Percentiles rank a stretch among this genome's conserved stretches.
Evolutionary conservation across 192 early-diverging fungal species (phyloP).

Genomic region (Spizellomyces punctatus): DNA sequence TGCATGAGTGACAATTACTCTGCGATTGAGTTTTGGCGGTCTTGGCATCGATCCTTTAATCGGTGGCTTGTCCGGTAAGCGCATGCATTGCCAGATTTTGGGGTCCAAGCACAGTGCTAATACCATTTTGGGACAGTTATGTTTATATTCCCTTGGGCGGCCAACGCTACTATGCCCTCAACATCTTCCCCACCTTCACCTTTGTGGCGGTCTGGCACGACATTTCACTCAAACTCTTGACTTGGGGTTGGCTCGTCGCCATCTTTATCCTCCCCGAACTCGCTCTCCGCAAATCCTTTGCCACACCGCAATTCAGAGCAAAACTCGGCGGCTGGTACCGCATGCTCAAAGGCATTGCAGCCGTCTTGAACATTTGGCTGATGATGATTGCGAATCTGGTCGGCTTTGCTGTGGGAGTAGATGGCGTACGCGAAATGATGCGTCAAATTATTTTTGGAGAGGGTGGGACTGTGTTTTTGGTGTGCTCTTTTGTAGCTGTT

Average conservation of each 20-base stretch:
- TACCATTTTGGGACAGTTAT: conserved; percentile 44
- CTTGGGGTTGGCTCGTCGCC: conserved; percentile 91
- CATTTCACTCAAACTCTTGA: conserved; percentile 76
- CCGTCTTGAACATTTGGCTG: conserved; percentile 80
- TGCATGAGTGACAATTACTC: conserved; percentile 98
- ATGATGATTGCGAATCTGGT: conserved; percentile 98
- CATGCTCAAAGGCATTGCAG: conserved; percentile 64
- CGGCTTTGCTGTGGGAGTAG: conserved; percentile 91
- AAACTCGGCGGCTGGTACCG: conserved; percentile 6
- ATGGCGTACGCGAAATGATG: conserved; percentile 78
- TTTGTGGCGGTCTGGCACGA: conserved; percentile 99
- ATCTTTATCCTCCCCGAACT: conserved; percentile 87
- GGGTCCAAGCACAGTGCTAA: background rate
- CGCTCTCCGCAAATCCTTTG: conserved; percentile 61
- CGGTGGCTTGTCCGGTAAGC: conserved; percentile 80
- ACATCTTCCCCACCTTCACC: conserved; percentile 87
- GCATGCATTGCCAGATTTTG: background rate
- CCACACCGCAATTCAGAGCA: conserved; percentile 9
- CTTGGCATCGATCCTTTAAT: conserved; percentile 95
- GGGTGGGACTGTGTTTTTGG: conserved; percentile 44
- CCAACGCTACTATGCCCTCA: conserved; percentile 63
- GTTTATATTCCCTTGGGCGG: conserved; percentile 95
- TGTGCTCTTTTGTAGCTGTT: conserved; percentile 13
- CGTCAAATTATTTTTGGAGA: conserved; percentile 59
- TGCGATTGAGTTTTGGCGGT: conserved; percentile 89